Evolutionary conservation across 2,329 filamentous ascomycete species (phyloP), one percentile per base, ranked within the genome.

Genomic region (Fusarium anthophilum): DNA sequence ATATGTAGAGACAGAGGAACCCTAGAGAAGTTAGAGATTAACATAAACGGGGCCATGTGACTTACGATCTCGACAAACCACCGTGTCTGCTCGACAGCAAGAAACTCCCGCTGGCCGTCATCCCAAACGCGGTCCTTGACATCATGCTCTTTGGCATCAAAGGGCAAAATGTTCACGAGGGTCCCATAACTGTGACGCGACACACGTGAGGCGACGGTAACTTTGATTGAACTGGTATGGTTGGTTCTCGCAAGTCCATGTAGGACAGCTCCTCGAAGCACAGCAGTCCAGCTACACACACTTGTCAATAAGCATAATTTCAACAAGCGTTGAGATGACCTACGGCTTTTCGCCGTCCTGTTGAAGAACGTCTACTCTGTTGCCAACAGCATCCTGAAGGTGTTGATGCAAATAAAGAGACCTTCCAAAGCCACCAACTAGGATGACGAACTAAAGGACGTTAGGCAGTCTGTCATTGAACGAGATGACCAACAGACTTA

Each of bases 371-470:
- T 78, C 78, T 3, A 73, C 56, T 26, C 60, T 62, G 12, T 38
- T 73, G 12, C 35, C 63, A 0, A 77, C n/a, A 0, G 30, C 41
- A 0, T 62, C 35, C 1, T 68, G 66, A 3, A 86, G 69, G 5
- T 70, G 64, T 6, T 76, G 63, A 15, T 70, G 70, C 5, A 86
- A 44, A 22, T 82, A 83, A 0, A 30, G 45, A 30, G 78, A 82
- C 20, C 80, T 74, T 0, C 84, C 84, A 32, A 86, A 83, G 0
- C 84, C 84, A 0, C 84, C 84, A 0, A 83, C 84, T 1, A 86
- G 75, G 11, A 86, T 78, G 6, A 85, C 35, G 32, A 79, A 82
- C 84, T 85, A 11, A 8, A 22, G 6, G 11, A 8, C 7, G 24
- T 56, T 47, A 38, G 39, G 10, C 28, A 13, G 37, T 18, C 3